These are phyloP conservation scores for Phytophthora fragariae DNA, from an alignment of 352 stramenopile species.

Conservation along the genomic window DNA sequence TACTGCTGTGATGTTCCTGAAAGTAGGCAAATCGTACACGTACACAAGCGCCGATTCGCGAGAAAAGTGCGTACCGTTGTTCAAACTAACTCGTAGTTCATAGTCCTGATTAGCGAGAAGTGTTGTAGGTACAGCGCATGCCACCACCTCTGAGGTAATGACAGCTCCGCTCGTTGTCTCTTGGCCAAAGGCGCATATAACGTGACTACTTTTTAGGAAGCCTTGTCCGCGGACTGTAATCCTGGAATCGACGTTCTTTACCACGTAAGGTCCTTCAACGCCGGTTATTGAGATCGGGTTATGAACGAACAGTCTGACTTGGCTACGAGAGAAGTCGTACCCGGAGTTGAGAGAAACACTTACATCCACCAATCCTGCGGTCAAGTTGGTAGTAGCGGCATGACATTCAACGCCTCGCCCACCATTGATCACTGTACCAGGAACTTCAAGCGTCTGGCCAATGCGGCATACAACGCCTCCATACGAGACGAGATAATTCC, in stretches of 20 bases:
- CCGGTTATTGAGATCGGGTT: slow-evolving; percentile 22
- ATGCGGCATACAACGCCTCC: slow-evolving; percentile 40
- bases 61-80: slow-evolving; percentile 41
- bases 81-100: slow-evolving; percentile 41
- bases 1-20: slow-evolving; percentile 11
- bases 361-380: slow-evolving; percentile 20
- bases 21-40: slow-evolving; percentile 38
- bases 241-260: slow-evolving; percentile 15
- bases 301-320: slow-evolving; percentile 27
- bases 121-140: slow-evolving; percentile 29
- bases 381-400: background rate
- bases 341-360: slow-evolving; percentile 50
- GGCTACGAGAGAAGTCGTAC: slow-evolving; percentile 39
- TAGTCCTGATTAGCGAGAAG: slow-evolving; percentile 26
- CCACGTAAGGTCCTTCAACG: slow-evolving; percentile 33
- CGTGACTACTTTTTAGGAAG: slow-evolving; percentile 27
- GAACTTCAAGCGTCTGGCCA: slow-evolving; percentile 14
- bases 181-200: slow-evolving; percentile 32
- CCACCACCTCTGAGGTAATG: slow-evolving; percentile 22
- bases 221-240: slow-evolving; percentile 33
- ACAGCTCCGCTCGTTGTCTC: slow-evolving; percentile 10
- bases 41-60: slow-evolving; percentile 3
- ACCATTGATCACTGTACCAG: slow-evolving; percentile 23
- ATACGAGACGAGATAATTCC: slow-evolving; percentile 38
- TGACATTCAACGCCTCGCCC: slow-evolving; percentile 31